Percentiles rank a stretch among this genome's conserved stretches.
Conservation (phyloP, 768 basidiomycete genomes). For the Rhizopogon roseolus region DNA sequence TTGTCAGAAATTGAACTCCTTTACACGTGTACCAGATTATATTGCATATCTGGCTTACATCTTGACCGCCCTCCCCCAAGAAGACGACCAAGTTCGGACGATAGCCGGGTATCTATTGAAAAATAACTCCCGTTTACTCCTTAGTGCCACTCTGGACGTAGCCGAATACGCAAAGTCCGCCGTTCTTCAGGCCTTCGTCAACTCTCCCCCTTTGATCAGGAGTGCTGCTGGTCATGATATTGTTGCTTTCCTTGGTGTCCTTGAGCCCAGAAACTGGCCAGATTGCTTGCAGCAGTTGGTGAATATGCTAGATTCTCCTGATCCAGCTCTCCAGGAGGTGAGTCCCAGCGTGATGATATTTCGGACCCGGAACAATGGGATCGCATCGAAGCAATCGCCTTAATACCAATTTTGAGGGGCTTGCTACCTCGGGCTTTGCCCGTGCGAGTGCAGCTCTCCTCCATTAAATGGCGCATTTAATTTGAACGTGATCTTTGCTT, state of each 20-base stretch:
- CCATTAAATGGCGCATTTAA: neutral
- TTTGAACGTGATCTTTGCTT: neutral
- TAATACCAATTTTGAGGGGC: neutral
- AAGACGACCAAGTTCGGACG: conserved; percentile 90
- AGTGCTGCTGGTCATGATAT: conserved; percentile 94
- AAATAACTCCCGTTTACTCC: conserved; percentile 84
- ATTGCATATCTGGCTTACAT: conserved; percentile 95
- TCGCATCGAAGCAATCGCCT: neutral
- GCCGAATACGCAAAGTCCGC: conserved; percentile 69
- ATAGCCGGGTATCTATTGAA: conserved; percentile 97
- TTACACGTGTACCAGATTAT: conserved; percentile 88
- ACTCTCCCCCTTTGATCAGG: conserved; percentile 81
- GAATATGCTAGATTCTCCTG: conserved; percentile 68
- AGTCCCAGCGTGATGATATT: conserved; percentile 18
- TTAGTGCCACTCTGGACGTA: conserved; percentile 62
- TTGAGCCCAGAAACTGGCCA: conserved; percentile 93
- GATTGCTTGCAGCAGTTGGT: conserved; percentile 89
- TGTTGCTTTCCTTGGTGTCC: conserved; percentile 79
- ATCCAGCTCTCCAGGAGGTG: conserved; percentile 84
- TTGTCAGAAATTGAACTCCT: conserved; percentile 76
- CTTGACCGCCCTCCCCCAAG: conserved; percentile 71
- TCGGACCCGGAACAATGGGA: neutral
- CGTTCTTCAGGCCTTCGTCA: conserved; percentile 77
- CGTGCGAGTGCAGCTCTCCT: neutral
- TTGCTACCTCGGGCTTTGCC: neutral